Percentiles rank a stretch among this genome's conserved stretches.
Conservation (phyloP, 2,329 filamentous ascomycete genomes). For the Drechslerella dactyloides region DNA sequence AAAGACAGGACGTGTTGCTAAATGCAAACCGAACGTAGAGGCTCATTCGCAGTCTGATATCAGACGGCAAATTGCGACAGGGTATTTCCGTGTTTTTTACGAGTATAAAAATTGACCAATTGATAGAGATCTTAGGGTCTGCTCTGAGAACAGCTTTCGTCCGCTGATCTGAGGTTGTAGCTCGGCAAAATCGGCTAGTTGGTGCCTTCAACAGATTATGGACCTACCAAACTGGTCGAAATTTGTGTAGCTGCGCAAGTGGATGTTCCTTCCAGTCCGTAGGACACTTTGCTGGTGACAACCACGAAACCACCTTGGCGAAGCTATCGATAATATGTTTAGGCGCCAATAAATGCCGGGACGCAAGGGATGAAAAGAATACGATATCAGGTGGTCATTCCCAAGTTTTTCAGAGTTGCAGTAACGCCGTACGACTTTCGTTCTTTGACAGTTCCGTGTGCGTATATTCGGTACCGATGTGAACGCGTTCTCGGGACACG, state of each 20-base stretch:
- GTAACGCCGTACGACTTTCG: too few species aligned
- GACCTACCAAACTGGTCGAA: neutral
- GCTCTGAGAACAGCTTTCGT: neutral
- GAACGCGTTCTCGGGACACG: too few species aligned
- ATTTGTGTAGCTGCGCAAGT: neutral
- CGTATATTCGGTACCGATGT: too few species aligned
- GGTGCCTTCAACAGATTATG: neutral
- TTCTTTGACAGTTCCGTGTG: too few species aligned
- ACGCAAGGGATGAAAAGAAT: constrained; percentile 2
- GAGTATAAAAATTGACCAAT: neutral
- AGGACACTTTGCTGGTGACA: too few species aligned
- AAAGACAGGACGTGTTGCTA: too few species aligned
- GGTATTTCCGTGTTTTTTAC: neutral
- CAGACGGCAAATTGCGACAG: too few species aligned
- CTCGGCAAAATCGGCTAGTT: neutral
- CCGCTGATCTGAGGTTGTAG: neutral
- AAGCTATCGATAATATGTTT: constrained; percentile 24
- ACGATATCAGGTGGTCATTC: constrained; percentile 14
- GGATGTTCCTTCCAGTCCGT: too few species aligned
- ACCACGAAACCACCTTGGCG: neutral
- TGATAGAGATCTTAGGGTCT: neutral
- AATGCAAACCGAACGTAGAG: too few species aligned
- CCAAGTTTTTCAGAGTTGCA: neutral
- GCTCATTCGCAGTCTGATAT: too few species aligned
- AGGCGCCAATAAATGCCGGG: constrained; percentile 19